Percentiles rank a stretch among this genome's conserved stretches.
Conservation (phyloP, 2,329 filamentous ascomycete genomes). For the Celoporthe dispersa region DNA sequence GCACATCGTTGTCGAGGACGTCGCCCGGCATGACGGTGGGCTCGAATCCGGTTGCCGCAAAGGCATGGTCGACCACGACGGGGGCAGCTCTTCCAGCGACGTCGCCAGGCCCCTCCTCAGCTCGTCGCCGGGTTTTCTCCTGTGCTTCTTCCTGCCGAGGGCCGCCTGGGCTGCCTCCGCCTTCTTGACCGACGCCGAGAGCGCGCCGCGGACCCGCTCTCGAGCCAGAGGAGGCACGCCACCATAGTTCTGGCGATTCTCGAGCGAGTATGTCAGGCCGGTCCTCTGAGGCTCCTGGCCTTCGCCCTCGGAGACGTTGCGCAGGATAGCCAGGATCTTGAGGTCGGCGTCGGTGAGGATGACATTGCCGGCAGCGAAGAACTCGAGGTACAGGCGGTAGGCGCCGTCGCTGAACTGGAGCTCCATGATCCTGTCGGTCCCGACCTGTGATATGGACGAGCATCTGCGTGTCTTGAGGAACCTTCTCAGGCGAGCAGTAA, state of each 20-base stretch:
- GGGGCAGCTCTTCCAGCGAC: slow-evolving; percentile 86
- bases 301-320: slow-evolving; percentile 78
- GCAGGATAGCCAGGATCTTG: slow-evolving; percentile 79
- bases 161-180: slow-evolving; percentile 54
- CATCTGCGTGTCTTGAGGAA: slow-evolving; percentile 84
- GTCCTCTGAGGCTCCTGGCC: slow-evolving; percentile 83
- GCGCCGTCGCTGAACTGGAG: slow-evolving; percentile 90
- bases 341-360: slow-evolving; percentile 86
- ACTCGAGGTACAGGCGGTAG: slow-evolving; percentile 88
- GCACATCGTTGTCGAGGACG: slow-evolving; percentile 67
- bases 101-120: slow-evolving; percentile 80
- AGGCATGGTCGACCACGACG: slow-evolving; percentile 86
- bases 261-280: slow-evolving; percentile 78
- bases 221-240: slow-evolving; percentile 76
- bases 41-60: slow-evolving; percentile 73
- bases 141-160: slow-evolving; percentile 64
- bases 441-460: slow-evolving; percentile 81
- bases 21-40: slow-evolving; percentile 67
- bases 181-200: slow-evolving; percentile 68
- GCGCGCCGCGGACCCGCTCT: slow-evolving; percentile 70
- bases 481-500: slow-evolving; percentile 85
- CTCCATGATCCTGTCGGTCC: slow-evolving; percentile 91
- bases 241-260: slow-evolving; percentile 80
- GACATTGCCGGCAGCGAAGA: slow-evolving; percentile 95
- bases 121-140: slow-evolving; percentile 74